These are phyloP conservation scores for Starmerella floricola DNA, from an alignment of 805 yeast genomes.

Conservation along the genomic window DNA sequence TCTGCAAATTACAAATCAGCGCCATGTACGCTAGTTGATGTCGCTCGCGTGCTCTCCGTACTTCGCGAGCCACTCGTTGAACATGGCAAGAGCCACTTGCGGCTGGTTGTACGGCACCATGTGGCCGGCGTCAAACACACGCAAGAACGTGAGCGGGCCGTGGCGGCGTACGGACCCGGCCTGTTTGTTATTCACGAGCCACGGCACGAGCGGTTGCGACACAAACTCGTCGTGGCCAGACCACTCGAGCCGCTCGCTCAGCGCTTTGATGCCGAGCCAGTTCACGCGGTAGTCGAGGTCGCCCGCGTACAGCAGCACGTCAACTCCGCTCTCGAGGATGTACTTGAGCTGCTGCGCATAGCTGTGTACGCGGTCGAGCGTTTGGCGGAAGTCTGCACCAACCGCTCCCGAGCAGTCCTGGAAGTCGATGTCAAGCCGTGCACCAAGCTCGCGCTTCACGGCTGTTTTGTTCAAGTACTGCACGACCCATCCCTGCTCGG, in stretches of 20 bases:
- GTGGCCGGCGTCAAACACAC: constrained; percentile 83
- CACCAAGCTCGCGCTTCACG: constrained; percentile 73
- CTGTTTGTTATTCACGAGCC: constrained; percentile 33
- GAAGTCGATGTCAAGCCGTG: constrained; percentile 58
- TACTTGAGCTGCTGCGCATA: constrained; percentile 58
- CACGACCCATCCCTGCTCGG: constrained; percentile 59
- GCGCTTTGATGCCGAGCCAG: constrained; percentile 85
- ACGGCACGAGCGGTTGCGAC: constrained; percentile 28
- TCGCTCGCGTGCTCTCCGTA: too few relatives aligned
- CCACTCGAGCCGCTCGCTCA: constrained; percentile 67
- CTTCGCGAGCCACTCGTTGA: constrained; percentile 58
- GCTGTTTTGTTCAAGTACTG: constrained; percentile 62
- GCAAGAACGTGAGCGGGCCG: constrained; percentile 61
- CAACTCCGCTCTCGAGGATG: constrained; percentile 58
- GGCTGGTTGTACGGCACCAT: constrained; percentile 93
- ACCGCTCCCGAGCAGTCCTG: constrained; percentile 63
- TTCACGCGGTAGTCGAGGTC: constrained; percentile 92
- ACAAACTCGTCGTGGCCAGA: constrained; percentile 42
- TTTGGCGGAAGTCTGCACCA: constrained; percentile 65
- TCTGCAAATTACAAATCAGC: too few relatives aligned
- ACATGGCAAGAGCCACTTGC: constrained; percentile 62
- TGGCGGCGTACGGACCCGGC: constrained; percentile 60
- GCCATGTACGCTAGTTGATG: too few relatives aligned
- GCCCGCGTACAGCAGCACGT: constrained; percentile 84
- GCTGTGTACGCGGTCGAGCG: constrained; percentile 92